These are phyloP conservation scores for Phlyctochytrium arcticum DNA, from an alignment of 192 early-diverging fungal species.

Conservation along the genomic window DNA sequence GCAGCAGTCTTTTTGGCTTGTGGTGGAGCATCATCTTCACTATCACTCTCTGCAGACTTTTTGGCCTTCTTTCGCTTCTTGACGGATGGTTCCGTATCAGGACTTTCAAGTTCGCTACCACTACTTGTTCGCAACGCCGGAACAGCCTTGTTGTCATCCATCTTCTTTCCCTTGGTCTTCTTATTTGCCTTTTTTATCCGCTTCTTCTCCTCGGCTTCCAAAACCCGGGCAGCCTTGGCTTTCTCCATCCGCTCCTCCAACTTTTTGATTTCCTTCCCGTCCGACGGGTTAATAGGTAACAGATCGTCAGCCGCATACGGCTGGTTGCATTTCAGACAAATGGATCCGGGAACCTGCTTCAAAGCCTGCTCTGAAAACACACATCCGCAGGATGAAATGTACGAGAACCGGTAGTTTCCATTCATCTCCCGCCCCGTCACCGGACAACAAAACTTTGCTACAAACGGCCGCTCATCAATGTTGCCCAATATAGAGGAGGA, in stretches of 20 bases:
- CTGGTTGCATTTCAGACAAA: conserved; percentile 66
- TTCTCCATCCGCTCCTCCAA: conserved; percentile 54
- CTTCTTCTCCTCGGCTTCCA: conserved; percentile 41
- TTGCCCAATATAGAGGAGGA: conserved; percentile 38
- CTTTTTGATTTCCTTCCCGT: conserved; percentile 55
- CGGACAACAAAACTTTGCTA: conserved; percentile 64
- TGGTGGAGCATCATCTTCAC: conserved; percentile 12
- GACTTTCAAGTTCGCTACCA: conserved; percentile 25
- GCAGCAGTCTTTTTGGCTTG: neutral
- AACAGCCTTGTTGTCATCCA: neutral
- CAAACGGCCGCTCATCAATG: conserved; percentile 19
- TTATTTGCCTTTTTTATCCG: conserved; percentile 38
- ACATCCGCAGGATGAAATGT: conserved; percentile 67
- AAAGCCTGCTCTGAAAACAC: conserved; percentile 75
- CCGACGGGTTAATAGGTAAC: conserved; percentile 65
- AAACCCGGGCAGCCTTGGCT: conserved; percentile 45
- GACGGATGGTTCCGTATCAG: conserved; percentile 21
- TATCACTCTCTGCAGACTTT: conserved; percentile 2
- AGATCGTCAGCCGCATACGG: conserved; percentile 55
- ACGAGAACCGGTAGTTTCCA: conserved; percentile 60
- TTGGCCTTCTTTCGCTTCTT: conserved; percentile 35
- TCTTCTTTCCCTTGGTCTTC: conserved; percentile 5
- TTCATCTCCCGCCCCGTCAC: conserved; percentile 84
- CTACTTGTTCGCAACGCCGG: conserved; percentile 5
- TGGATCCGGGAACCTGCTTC: conserved; percentile 58